phyloP scores from a whole-genome alignment of 495 filamentous ascomycete species.

The Thermothielavioides terrestris region DNA sequence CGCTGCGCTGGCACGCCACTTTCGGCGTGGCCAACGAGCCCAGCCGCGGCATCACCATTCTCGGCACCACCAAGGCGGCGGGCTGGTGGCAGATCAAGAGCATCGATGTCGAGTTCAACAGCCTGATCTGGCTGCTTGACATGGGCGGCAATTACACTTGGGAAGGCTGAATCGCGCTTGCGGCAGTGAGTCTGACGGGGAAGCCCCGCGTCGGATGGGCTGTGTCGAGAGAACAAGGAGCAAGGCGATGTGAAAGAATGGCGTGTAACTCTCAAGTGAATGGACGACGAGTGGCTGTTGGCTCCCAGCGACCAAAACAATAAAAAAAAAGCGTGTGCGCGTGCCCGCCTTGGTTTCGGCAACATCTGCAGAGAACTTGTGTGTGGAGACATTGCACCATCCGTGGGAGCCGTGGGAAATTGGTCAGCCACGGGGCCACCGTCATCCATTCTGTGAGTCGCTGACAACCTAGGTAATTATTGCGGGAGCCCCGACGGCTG shows the following conservation, averaged over 20 bases:
- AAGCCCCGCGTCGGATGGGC: neutral
- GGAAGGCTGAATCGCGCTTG: constrained; percentile 21
- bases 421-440: too few species aligned
- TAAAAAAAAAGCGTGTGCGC: too few species aligned
- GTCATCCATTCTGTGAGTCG: neutral
- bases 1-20: constrained; percentile 30
- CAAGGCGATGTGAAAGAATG: neutral
- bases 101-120: constrained; percentile 33
- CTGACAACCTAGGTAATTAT: neutral
- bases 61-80: constrained; percentile 23
- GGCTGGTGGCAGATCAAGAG: constrained; percentile 26
- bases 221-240: neutral
- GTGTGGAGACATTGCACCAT: neutral
- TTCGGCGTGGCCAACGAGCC: constrained; percentile 28
- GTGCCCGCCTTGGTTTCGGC: too few species aligned
- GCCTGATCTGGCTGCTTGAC: constrained; percentile 30
- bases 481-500: neutral
- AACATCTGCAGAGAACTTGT: constrained; percentile 5
- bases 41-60: constrained; percentile 27
- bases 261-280: too few species aligned
- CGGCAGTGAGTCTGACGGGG: too few species aligned
- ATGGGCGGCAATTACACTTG: constrained; percentile 30
- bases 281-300: too few species aligned
- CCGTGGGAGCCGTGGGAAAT: constrained; percentile 1
- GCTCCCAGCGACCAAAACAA: too few species aligned